Percentiles rank a stretch among this genome's conserved stretches.
Evolutionary conservation across 352 stramenopile genomes (phyloP).

Genomic region (Globisporangium radiosum): DNA sequence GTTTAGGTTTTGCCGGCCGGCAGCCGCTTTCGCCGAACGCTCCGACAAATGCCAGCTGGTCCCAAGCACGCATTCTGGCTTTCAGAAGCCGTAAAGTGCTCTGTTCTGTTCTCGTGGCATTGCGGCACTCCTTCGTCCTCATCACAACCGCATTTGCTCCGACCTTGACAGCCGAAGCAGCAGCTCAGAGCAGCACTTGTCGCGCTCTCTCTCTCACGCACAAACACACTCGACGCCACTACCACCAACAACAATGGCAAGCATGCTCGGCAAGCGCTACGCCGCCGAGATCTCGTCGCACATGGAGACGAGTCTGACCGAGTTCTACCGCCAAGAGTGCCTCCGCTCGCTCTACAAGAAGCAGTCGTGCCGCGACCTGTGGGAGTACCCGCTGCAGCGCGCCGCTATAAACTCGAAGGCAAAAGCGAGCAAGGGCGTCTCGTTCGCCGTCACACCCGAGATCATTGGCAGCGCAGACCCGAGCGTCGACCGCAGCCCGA

Average conservation of each 20-base stretch:
- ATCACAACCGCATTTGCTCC: conserved; percentile 38
- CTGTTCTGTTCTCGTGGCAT: not conserved
- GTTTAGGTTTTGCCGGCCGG: too few species aligned
- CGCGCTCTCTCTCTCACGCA: too few species aligned
- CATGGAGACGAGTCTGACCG: conserved; percentile 61
- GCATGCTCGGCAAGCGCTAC: conserved; percentile 67
- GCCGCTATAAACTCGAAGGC: conserved; percentile 14
- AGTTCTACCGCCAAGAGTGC: conserved; percentile 81
- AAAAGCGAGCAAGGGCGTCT: conserved; percentile 65
- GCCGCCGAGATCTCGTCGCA: conserved; percentile 43
- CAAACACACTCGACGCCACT: conserved; percentile 11
- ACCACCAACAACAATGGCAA: conserved; percentile 8
- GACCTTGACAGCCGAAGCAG: conserved; percentile 9
- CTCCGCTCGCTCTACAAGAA: conserved; percentile 70
- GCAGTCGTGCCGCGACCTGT: conserved; percentile 35
- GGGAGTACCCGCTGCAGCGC: conserved; percentile 26
- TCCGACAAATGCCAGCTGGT: too few species aligned
- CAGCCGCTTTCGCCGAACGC: too few species aligned
- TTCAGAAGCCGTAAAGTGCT: not conserved
- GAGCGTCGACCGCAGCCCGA: conserved; percentile 62
- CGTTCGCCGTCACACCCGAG: conserved; percentile 45
- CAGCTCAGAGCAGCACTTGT: not conserved
- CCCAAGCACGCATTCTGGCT: too few species aligned
- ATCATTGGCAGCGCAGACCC: conserved; percentile 72
- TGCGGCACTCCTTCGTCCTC: not conserved